Conservation (phyloP, 129 eudicot genomes). For the Pittosporum tobira region DNA sequence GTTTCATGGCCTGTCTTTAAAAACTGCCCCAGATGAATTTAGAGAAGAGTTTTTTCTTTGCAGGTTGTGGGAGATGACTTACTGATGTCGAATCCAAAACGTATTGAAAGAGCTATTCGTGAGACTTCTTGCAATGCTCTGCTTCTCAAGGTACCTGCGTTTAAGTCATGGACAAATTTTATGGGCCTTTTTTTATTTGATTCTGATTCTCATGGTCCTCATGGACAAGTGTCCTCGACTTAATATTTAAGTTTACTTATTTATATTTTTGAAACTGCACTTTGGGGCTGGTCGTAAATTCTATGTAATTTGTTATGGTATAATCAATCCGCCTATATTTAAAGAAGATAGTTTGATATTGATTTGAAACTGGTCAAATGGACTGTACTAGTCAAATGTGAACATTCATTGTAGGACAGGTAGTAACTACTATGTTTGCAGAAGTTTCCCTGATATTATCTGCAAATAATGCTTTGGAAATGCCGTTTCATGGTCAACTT, state of each 20-base stretch:
- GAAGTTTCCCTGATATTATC: background rate
- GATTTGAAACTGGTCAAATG: too few relatives aligned
- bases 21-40: constrained; percentile 7
- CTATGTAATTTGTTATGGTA: too few relatives aligned
- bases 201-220: too few relatives aligned
- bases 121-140: constrained; percentile 87
- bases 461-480: background rate
- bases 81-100: constrained; percentile 84
- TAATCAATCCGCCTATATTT: too few relatives aligned
- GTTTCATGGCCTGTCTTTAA: constrained; percentile 5
- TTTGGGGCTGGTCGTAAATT: too few relatives aligned
- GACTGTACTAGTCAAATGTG: too few relatives aligned
- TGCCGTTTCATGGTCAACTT: background rate
- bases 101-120: constrained; percentile 75
- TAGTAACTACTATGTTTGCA: background rate
- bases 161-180: background rate
- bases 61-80: constrained; percentile 94
- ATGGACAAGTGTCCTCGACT: too few relatives aligned
- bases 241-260: too few relatives aligned
- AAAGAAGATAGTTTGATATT: too few relatives aligned
- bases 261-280: too few relatives aligned
- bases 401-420: too few relatives aligned
- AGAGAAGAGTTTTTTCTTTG: constrained; percentile 12
- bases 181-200: background rate
- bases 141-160: constrained; percentile 73